Base-by-base conservation (phyloP, 2,329 filamentous ascomycete species). In the Sclerotinia minor region DNA sequence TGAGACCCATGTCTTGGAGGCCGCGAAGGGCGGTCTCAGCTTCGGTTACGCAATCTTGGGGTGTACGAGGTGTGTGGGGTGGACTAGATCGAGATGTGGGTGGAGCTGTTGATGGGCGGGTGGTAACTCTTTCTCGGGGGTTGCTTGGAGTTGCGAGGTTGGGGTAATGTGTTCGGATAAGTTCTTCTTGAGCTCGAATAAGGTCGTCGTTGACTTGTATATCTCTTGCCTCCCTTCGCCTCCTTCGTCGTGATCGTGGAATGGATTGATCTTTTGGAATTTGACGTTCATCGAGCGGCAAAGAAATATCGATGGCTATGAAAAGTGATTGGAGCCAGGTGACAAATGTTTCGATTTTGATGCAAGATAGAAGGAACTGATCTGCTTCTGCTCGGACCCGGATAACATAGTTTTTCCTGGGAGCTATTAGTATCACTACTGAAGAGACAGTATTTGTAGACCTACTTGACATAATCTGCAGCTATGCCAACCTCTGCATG, bases 401-500 rank as follows among this genome's bases (percentile, higher is more conserved):
- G 69, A 93, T 87, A 17, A 90, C 88, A 76, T 89, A 89, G 67
- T 83, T 83, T 54, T 75, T 75, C 55, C 75, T 76, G 26, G 19
- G 54, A 9, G 13, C 2, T 47, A 13, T 64, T n/a, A 68, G 29
- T 6, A 65, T 17, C 11, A 21, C 5, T 26, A 59, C 8, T 32
- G 5, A 15, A 57, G 41, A 9, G 21, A 41, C 24, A 6, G 9
- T 44, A 17, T n/a, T 50, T 49, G 15, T 57, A 24, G n/a, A 81
- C 85, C 73, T 78, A 88, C 84, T 92, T 91, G 73, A 84, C 83
- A 76, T 91, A 89, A 77, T 93, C 90, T 21, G 87, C 84, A 13
- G 91, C 90, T 70, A 92, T 85, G 15, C 90, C 90, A 29, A 90
- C 86, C 77, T 93, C 90, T 29, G 90, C 90, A 75, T 92, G 88